Conservation (phyloP, 2,329 filamentous ascomycete genomes). For the Penicillium sp. region DNA sequence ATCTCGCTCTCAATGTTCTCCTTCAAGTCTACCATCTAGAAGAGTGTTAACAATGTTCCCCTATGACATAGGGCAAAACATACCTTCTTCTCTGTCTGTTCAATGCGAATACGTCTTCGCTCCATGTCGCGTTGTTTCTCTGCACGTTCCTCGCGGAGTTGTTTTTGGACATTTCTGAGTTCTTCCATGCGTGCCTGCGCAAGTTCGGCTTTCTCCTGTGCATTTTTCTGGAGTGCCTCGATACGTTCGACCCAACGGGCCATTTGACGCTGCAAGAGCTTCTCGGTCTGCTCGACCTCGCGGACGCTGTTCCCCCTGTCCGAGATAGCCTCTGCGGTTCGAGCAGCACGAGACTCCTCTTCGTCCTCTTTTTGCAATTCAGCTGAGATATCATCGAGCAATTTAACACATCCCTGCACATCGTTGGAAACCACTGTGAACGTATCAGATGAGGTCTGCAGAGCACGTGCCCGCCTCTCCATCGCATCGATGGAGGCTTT, state of each 20-base stretch:
- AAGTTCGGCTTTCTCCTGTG: conserved; percentile 73
- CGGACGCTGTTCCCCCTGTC: conserved; percentile 86
- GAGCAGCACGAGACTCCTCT: conserved; percentile 73
- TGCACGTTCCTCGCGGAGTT: conserved; percentile 76
- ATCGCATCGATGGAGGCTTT: conserved; percentile 82
- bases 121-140: conserved; percentile 93
- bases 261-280: conserved; percentile 77
- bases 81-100: conserved; percentile 98
- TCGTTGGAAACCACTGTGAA: conserved; percentile 82
- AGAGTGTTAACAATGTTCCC: conserved; percentile 20
- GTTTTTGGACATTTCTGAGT: conserved; percentile 73
- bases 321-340: conserved; percentile 81
- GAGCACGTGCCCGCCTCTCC: conserved; percentile 79
- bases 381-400: conserved; percentile 81
- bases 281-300: conserved; percentile 86
- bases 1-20: conserved; percentile 97
- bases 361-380: conserved; percentile 91
- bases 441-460: conserved; percentile 89
- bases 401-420: conserved; percentile 80
- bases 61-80: conserved; percentile 19
- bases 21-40: conserved; percentile 92
- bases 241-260: conserved; percentile 83
- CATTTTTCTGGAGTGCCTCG: conserved; percentile 76
- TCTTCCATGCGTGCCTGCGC: conserved; percentile 90
- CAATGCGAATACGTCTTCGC: conserved; percentile 84